Base-by-base conservation (phyloP, 2,329 filamentous ascomycete species). In the Tolypocladium capitatum region DNA sequence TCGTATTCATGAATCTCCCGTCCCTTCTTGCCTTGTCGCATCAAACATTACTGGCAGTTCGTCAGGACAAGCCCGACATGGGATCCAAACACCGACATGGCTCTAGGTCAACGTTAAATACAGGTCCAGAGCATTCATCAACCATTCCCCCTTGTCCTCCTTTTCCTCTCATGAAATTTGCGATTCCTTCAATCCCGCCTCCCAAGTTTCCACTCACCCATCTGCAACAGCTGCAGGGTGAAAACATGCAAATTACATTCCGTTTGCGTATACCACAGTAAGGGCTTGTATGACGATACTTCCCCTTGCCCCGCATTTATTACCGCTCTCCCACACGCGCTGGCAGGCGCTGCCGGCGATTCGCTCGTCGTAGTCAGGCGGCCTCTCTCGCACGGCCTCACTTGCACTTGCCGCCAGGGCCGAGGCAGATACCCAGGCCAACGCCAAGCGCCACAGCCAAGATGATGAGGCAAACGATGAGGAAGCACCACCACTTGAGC, bases 401-500 rank as follows among this genome's bases (percentile, higher is more conserved):
- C 38, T 41, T 28, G 24, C 52, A 53, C 20, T 45, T 49, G 8
- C 49, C 48, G 41, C 51, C 61, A 44, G 59, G 13, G 34, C 38
- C 59, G 35, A 76, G 55, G 40, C 63, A 66, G 45, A 80, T 59
- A 44, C 73, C 75, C 14, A 81, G 61, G 48, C 71, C 76, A 51
- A 82, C 72, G 47, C 71, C 76, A 32, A 79, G 61, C 9, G 67
- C 72, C 49, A 80, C 67, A 52, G 69, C 72, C 46, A 82, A 61
- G 57, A 78, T 63, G 61, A 81, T 78, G 61, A 82, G 68, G 21
- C 78, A 55, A 43, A 71, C 68, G 50, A 89, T 70, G 51, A 80
- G 66, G 51, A 86, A 69, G 60, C 83, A 86, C 76, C 78, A 88
- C 86, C 86, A 90, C 73, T 91, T 91, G 67, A 87, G 76, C 71